Base-by-base conservation (phyloP, 1,284 basidiomycete genomes). In the Ceratobasidium theobromae region DNA sequence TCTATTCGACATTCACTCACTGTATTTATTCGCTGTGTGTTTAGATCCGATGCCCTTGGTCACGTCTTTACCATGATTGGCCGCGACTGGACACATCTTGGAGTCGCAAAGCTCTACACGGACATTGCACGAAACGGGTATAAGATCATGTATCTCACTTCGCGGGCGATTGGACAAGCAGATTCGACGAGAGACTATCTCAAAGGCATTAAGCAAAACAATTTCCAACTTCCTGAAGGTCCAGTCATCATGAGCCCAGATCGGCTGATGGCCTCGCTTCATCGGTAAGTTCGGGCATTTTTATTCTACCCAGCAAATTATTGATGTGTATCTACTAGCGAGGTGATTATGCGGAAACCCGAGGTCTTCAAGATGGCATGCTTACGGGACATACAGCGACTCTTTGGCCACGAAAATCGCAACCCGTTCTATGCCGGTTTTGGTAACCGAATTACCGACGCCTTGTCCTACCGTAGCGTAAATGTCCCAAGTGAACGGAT, bases 331-430 rank as follows among this genome's bases (percentile, higher is more conserved):
- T 49, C 30, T 32, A 67, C 52, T 70, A 94, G 93, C 2, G 95
- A 98, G 77, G 95, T 98, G n/a, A 95, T 98, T 73, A 90, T 97
- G 88, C 88, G 95, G 40, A 98, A 99, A 78, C 97, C 97, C 0
- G 97, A 99, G 75, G 86, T 99, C 30, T 99, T 99, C 84, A 99
- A 99, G 81, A 99, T 99, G 97, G 96, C 97, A 1, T 98, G 95
- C 77, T 78, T 99, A 70, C 84, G 95, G 40, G 97, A 99, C 77
- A 98, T 99, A 66, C 93, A 95, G 72, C 83, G 95, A 28, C 77
- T 99, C 6, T 99, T 98, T 74, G 91, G 92, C 6, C 83, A 85
- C 25, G 81, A 82, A 32, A 77, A 82, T 5, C 81, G 84, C 67
- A 87, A 86, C 68, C 91, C 93, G 0, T 99, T 99, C 78, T 99